These are phyloP conservation scores for Fusarium equiseti DNA, from an alignment of 2,329 filamentous ascomycete genomes.

Conservation along the genomic window DNA sequence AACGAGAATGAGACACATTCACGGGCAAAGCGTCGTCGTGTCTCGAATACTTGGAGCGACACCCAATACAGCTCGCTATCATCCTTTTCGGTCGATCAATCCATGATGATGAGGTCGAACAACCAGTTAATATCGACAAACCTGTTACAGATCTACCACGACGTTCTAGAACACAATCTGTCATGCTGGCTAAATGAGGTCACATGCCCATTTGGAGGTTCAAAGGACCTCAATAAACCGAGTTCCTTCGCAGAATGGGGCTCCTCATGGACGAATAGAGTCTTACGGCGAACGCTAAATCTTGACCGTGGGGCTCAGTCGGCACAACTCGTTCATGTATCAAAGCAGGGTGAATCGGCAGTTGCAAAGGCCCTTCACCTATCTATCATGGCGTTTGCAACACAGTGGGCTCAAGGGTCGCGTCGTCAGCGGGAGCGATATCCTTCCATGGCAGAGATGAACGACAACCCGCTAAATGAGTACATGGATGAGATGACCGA, in stretches of 20 bases:
- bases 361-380: constrained; percentile 56
- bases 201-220: constrained; percentile 59
- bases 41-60: constrained; percentile 11
- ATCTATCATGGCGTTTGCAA: constrained; percentile 64
- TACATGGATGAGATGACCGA: constrained; percentile 36
- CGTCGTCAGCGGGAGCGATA: constrained; percentile 15
- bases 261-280: constrained; percentile 59
- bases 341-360: constrained; percentile 13
- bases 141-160: constrained; percentile 64
- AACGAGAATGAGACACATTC: not conserved
- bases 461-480: not conserved
- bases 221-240: constrained; percentile 18
- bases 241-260: constrained; percentile 44
- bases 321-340: constrained; percentile 55
- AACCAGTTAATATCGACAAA: constrained; percentile 55
- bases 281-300: constrained; percentile 60
- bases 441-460: not conserved
- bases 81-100: constrained; percentile 23
- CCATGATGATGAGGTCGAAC: constrained; percentile 49
- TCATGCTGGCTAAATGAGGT: constrained; percentile 65
- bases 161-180: constrained; percentile 64
- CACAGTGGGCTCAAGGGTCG: constrained; percentile 60
- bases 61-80: constrained; percentile 24
- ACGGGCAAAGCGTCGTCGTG: constrained; percentile 10
- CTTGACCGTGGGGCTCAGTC: constrained; percentile 59